phyloP scores from a whole-genome alignment of 192 early-diverging fungal species.

The Backusella sp. region DNA sequence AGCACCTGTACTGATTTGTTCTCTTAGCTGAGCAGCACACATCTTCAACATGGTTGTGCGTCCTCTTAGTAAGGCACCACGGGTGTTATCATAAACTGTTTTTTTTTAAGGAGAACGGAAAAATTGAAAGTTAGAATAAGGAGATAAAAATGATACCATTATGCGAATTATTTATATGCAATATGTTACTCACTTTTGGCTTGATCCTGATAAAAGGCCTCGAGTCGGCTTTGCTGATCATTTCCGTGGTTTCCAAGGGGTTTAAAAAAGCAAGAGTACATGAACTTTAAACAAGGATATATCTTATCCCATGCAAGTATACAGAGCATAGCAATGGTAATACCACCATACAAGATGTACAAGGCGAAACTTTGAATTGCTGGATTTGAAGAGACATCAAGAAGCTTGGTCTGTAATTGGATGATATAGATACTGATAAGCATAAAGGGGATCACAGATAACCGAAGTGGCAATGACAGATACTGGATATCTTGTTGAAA shows the following conservation, averaged over 20 bases:
- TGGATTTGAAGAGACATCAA: neutral
- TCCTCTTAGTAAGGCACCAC: constrained; percentile 69
- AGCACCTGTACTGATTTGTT: constrained; percentile 28
- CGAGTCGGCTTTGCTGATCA: constrained; percentile 70
- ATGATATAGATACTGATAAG: neutral
- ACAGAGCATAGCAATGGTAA: constrained; percentile 9
- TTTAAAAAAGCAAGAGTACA: constrained; percentile 77
- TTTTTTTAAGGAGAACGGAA: constrained; percentile 12
- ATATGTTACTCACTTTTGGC: constrained; percentile 52
- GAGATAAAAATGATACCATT: neutral
- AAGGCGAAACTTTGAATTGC: neutral
- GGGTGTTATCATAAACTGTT: constrained; percentile 72
- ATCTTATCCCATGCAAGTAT: constrained; percentile 40
- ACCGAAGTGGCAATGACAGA: neutral
- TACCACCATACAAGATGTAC: neutral
- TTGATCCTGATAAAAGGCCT: constrained; percentile 80
- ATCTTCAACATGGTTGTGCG: constrained; percentile 78
- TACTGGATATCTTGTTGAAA: constrained; percentile 6
- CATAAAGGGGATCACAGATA: neutral
- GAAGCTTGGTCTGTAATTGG: neutral
- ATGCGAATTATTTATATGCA: constrained; percentile 3
- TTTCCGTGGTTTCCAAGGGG: constrained; percentile 58
- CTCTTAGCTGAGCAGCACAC: constrained; percentile 73
- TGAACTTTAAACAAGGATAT: constrained; percentile 51
- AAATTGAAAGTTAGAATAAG: constrained; percentile 15